Evolutionary conservation across 192 early-diverging fungal species (phyloP), one percentile per base, ranked within the genome.

Genomic region (Coemansia sp.): DNA sequence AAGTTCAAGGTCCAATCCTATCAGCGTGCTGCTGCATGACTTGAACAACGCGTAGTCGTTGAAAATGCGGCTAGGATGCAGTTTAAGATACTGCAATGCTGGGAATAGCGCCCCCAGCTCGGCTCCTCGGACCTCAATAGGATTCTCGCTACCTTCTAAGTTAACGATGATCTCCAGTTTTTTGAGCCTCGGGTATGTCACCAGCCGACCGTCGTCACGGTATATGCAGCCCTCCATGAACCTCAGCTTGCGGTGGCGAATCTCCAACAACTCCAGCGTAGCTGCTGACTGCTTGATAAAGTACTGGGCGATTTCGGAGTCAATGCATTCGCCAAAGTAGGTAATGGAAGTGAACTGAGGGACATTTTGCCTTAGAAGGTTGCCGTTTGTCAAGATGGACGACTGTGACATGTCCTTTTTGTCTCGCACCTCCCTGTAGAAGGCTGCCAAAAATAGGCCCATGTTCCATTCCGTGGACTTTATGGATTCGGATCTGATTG

Each of bases 101-200:
- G 73, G 73, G 45, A 74, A 74, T n/a, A 62, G 73, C 13, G 60
- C 54, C 14, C n/a, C 53, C 11, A 48, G 58, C 5, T 53, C 14
- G 25, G 19, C 13, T 4, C 4, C 42, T 45, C 13, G 4, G 25
- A 53, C 25, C 7, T 32, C 9, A 13, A 9, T 29, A 20, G 22
- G 19, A 19, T 22, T 20, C 19, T 52, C 19, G 50, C 50, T 5
- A 11, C 11, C 3, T 3, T 43, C 19, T 5, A 25, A 10, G 5
- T 5, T 52, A 19, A 6, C 6, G 22, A 11, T 6, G 25, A 43
- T 43, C 3, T 52, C 22, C 25, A 52, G 22, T 19, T 25, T 52
- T 52, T 52, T 29, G 7, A 49, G 13, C 25, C 25, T 43, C 6
- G 41, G 41, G 13, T 52, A 52, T 13, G 50, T 52, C 22, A 22